Evolutionary conservation across 352 stramenopile genomes (phyloP).

Genomic region (Globisporangium carolinianum): DNA sequence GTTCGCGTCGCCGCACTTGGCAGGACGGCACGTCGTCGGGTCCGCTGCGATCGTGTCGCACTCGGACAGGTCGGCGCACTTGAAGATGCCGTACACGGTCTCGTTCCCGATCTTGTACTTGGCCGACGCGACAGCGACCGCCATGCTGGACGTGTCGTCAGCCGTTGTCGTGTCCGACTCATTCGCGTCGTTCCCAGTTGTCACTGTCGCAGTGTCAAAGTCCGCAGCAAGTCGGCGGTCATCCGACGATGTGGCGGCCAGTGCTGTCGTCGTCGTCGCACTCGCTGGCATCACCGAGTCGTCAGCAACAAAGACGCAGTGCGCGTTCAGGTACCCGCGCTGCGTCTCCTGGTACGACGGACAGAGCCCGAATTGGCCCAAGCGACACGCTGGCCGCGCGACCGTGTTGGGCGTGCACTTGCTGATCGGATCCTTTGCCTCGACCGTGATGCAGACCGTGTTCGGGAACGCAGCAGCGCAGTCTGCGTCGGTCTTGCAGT

Average conservation of each 20-base stretch:
- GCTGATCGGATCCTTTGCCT: slow-evolving; percentile 59
- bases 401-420: slow-evolving; percentile 83
- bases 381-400: slow-evolving; percentile 57
- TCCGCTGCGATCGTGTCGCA: slow-evolving; percentile 34
- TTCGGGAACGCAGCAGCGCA: slow-evolving; percentile 50
- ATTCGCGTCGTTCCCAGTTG: neutral
- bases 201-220: neutral
- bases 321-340: slow-evolving; percentile 71
- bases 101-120: slow-evolving; percentile 51
- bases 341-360: slow-evolving; percentile 74
- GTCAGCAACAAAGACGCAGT: slow-evolving; percentile 78
- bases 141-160: slow-evolving; percentile 16
- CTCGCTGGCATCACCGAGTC: slow-evolving; percentile 23
- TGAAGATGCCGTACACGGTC: slow-evolving; percentile 49
- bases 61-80: slow-evolving; percentile 35
- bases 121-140: slow-evolving; percentile 13
- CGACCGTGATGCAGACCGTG: slow-evolving; percentile 74
- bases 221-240: slow-evolving; percentile 2
- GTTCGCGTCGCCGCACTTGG: slow-evolving; percentile 21
- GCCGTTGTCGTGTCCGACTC: slow-evolving; percentile 10
- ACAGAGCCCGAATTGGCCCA: slow-evolving; percentile 56
- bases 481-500: slow-evolving; percentile 62
- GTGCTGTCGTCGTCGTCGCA: neutral
- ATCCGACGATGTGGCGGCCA: neutral
- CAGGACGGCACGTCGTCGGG: slow-evolving; percentile 22